phyloP scores from a whole-genome alignment of 192 early-diverging fungal genomes.

The Coemansia sp. region DNA sequence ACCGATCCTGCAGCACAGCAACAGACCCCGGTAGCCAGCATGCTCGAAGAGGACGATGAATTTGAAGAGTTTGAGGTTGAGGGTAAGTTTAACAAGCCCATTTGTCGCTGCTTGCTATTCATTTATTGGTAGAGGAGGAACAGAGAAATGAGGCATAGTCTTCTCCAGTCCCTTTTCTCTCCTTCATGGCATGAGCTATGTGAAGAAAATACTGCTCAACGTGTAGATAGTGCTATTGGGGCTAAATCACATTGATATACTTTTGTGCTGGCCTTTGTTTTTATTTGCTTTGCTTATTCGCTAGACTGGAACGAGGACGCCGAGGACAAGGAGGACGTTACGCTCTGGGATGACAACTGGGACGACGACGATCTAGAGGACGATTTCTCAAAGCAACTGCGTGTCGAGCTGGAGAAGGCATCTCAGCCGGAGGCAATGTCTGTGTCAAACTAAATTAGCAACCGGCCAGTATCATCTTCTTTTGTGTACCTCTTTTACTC shows the following conservation, averaged over 20 bases:
- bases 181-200: neutral
- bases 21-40: constrained; percentile 58
- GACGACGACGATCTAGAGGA: constrained; percentile 89
- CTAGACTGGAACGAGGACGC: constrained; percentile 82
- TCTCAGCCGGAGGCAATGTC: constrained; percentile 39
- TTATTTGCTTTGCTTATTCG: neutral
- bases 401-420: constrained; percentile 41
- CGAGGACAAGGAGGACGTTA: constrained; percentile 65
- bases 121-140: neutral
- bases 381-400: constrained; percentile 88
- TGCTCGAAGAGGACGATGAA: constrained; percentile 90
- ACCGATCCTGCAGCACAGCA: constrained; percentile 10
- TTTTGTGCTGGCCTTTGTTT: neutral
- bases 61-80: constrained; percentile 91
- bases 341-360: constrained; percentile 88
- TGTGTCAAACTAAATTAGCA: constrained; percentile 28
- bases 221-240: neutral
- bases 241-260: neutral
- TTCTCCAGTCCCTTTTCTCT: neutral
- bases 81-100: constrained; percentile 60
- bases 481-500: constrained; percentile 3
- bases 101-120: too few species aligned
- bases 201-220: too few species aligned
- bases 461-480: neutral
- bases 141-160: neutral